A percentile compares a stretch with the other conserved stretches of the same genome.
Evolutionary conservation across 495 filamentous ascomycete genomes (phyloP).

Genomic region (Penicillium pancosmium): DNA sequence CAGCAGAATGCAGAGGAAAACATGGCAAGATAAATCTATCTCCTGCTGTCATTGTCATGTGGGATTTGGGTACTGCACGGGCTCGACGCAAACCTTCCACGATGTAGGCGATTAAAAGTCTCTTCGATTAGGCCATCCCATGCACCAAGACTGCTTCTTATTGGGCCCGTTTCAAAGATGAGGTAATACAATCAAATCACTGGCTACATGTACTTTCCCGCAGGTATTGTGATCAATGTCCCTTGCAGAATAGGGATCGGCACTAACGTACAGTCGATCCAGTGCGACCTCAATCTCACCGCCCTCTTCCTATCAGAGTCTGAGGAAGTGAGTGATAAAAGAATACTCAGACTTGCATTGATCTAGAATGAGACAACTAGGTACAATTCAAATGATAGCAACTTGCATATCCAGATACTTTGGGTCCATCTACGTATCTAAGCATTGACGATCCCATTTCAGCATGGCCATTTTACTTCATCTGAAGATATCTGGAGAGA

Average conservation of each 20-base stretch:
- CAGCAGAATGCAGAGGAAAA: too few relatives aligned
- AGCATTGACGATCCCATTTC: too few relatives aligned
- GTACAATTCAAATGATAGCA: not conserved
- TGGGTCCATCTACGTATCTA: not conserved
- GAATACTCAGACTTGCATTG: not conserved
- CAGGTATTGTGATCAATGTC: not conserved
- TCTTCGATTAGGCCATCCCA: not conserved
- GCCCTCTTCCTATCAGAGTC: not conserved
- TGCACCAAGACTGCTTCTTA: not conserved
- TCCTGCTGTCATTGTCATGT: not conserved
- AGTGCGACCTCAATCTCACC: not conserved
- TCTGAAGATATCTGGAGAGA: too few relatives aligned
- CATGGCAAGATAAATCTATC: too few relatives aligned
- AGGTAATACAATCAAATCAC: not conserved
- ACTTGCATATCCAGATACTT: not conserved
- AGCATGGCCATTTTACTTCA: too few relatives aligned
- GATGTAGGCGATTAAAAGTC: not conserved
- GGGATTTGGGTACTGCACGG: not conserved
- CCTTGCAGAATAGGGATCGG: not conserved
- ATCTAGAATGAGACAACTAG: not conserved
- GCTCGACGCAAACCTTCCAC: not conserved
- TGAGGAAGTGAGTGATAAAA: not conserved
- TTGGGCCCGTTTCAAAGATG: not conserved
- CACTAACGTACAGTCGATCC: not conserved
- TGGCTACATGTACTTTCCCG: not conserved